phyloP scores from a whole-genome alignment of 2,329 filamentous ascomycete species.

The Fusarium haematococcum region DNA sequence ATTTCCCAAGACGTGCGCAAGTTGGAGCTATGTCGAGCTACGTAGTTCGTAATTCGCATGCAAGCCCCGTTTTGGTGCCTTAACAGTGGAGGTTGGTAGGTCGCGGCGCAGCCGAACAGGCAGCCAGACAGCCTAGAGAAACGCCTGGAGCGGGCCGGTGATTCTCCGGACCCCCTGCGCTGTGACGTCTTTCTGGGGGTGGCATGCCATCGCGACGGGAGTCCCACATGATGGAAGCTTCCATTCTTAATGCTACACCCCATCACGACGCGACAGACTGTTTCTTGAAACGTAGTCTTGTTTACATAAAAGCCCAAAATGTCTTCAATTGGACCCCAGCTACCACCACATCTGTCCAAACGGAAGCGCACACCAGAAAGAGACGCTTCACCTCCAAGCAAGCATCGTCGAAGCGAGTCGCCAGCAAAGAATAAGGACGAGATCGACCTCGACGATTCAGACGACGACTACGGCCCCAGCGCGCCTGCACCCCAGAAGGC shows the following conservation, averaged over 20 bases:
- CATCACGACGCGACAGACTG: constrained; percentile 13
- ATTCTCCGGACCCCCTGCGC: constrained; percentile 41
- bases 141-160: constrained; percentile 38
- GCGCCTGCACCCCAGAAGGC: constrained; percentile 38
- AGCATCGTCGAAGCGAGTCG: constrained; percentile 51
- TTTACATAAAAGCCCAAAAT: constrained; percentile 55
- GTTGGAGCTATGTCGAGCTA: constrained; percentile 43
- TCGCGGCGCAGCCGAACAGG: constrained; percentile 31
- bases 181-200: constrained; percentile 43
- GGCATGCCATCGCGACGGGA: constrained; percentile 20
- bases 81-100: constrained; percentile 38
- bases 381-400: constrained; percentile 54
- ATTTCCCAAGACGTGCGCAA: constrained; percentile 30
- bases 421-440: constrained; percentile 59
- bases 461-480: constrained; percentile 58
- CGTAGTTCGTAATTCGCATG: constrained; percentile 40
- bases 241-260: constrained; percentile 19
- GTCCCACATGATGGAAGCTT: constrained; percentile 30
- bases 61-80: constrained; percentile 36
- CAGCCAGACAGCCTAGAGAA: constrained; percentile 6
- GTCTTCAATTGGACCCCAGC: constrained; percentile 76
- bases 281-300: constrained; percentile 6
- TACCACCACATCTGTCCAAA: constrained; percentile 76
- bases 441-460: constrained; percentile 57
- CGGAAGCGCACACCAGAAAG: constrained; percentile 65